These are phyloP conservation scores for Fusarium luffae DNA, from an alignment of 2,329 filamentous ascomycete species.

Conservation along the genomic window DNA sequence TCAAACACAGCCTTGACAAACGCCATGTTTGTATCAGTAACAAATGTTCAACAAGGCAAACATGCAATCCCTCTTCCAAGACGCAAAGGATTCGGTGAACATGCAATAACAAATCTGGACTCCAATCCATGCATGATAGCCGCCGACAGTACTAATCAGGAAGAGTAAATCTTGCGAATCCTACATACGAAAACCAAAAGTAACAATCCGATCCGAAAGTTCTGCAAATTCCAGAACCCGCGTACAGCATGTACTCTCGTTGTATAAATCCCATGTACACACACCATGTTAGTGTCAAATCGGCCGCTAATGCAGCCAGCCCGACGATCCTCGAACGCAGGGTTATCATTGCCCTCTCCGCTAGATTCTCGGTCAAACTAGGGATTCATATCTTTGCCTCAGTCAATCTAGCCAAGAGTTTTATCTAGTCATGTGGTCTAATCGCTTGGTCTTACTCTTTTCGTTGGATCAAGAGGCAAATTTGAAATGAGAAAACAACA, in stretches of 20 bases:
- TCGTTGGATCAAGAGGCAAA: neutral
- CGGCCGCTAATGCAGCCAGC: constrained; percentile 36
- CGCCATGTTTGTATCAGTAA: neutral
- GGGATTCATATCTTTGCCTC: neutral
- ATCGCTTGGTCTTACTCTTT: neutral
- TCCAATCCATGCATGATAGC: neutral
- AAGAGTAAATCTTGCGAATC: constrained; percentile 3
- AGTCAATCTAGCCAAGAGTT: neutral
- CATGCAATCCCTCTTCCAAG: neutral
- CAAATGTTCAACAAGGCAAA: neutral
- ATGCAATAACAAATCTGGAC: neutral
- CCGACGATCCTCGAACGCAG: constrained; percentile 9
- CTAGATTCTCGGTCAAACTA: neutral
- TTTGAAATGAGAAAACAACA: neutral
- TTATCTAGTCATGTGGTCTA: neutral
- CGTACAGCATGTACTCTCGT: neutral
- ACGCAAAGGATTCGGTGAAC: neutral
- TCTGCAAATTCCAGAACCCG: neutral
- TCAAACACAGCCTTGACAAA: neutral
- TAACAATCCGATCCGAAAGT: neutral
- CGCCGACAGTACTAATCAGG: neutral
- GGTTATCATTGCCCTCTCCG: neutral
- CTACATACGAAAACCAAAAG: neutral
- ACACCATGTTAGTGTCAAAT: constrained; percentile 15
- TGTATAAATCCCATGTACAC: neutral